Evolutionary conservation across 306 rosid species (phyloP), one percentile per base, ranked within the genome.

Genomic region (Vigna trinervia): DNA sequence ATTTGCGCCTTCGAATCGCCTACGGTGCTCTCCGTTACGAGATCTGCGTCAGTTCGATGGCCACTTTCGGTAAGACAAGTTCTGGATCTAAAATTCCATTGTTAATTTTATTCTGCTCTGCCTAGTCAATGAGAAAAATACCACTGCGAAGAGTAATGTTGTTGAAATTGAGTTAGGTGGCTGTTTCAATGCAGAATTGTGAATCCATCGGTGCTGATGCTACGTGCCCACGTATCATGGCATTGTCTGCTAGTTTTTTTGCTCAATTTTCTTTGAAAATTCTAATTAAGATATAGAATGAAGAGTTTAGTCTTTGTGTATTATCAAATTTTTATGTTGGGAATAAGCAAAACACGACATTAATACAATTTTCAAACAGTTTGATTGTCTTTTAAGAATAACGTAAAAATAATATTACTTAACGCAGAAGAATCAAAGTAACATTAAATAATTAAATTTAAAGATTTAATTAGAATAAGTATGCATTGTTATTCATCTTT

Each of bases 21-120:
- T 90, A 86, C 39, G 91, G 97, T 0, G 90, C 88, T 2, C 63
- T 83, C 30, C 86, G 96, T 30, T 80, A 86, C 69, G 91, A 93
- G 85, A 88, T 93, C 87, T 77, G 72, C 5, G 87, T 88, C 76
- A 85, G 74, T 83, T 80, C 93, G 62, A 84, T 69, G 20, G 82
- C 92, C 70, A 87, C 92, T 22, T 91, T 93, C 47, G 96, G 96
- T 92, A 85, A 85, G 50, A 51, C 9, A 20, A 43, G 0, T 30
- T 53, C 15, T 59, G 26, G 47, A 73, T 84, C 80, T 71, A 12
- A 2, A 8, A 12, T 54, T 12, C 50, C 50, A 45, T 11, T 45
- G 14, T 15, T 17, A 14, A 22, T 75, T 68, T 6, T 34, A 2
- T 36, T 2, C 4, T 38, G 34, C 46, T 51, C 78, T 78, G 82